phyloP scores from a whole-genome alignment of 2,329 filamentous ascomycete species.

The Septoria petroselini region DNA sequence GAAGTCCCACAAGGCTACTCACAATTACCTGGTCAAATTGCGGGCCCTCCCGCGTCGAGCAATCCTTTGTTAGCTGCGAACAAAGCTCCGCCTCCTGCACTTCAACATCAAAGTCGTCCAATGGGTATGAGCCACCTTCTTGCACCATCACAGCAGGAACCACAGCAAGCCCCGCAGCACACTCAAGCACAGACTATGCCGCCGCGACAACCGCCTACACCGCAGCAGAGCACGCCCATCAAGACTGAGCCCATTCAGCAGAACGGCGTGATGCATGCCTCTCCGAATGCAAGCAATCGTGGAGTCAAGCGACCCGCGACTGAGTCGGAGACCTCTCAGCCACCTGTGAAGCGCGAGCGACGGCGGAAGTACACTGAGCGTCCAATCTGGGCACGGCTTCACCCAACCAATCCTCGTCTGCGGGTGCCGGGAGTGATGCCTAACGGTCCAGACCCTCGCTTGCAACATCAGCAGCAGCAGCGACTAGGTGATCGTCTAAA shows the following conservation, averaged over 20 bases:
- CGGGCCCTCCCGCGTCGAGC: conserved; percentile 16
- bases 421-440: conserved; percentile 9
- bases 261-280: conserved; percentile 4
- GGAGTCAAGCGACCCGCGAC: conserved; percentile 23
- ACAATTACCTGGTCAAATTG: conserved; percentile 19
- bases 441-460: conserved; percentile 12
- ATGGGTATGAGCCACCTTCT: conserved; percentile 36
- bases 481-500: neutral
- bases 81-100: conserved; percentile 8
- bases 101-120: conserved; percentile 31
- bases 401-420: conserved; percentile 31
- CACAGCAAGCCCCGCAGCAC: conserved; percentile 6
- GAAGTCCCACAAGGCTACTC: conserved; percentile 25
- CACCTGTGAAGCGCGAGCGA: conserved; percentile 32
- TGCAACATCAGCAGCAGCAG: conserved; percentile 6
- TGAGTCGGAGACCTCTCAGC: conserved; percentile 22
- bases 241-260: conserved; percentile 1
- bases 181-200: conserved; percentile 11
- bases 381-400: conserved; percentile 37
- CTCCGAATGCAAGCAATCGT: conserved; percentile 8
- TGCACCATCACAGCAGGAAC: conserved; percentile 27
- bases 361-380: conserved; percentile 32
- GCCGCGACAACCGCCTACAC: conserved; percentile 8
- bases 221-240: neutral
- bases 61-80: conserved; percentile 12